Evolutionary conservation across 2,329 filamentous ascomycete species (phyloP), one percentile per base, ranked within the genome.

Genomic region (Exophiala bonariae): DNA sequence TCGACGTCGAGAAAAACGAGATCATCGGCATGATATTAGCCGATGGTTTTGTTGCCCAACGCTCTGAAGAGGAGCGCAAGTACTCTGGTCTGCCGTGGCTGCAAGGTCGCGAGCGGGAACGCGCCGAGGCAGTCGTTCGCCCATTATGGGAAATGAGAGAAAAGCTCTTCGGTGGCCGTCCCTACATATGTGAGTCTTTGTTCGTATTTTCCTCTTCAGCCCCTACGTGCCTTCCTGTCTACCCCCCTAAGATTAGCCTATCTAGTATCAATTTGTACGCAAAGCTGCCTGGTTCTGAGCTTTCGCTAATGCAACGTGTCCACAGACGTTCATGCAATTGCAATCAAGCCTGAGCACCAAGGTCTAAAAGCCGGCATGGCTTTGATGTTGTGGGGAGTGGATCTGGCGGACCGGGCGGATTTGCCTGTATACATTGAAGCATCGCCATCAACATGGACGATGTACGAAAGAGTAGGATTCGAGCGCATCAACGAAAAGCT

Each of bases 381-480:
- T 7, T 59, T 75, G 36, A 69, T 71, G 43, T 60, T 71, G 45
- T 72, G 66, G 58, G 71, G 68, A 6, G 34, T 49, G n/a, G 36
- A 45, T 10, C 6, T 46, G 18, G 62, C 66, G 45, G 61, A 70
- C 42, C 56, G 62, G 13, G 55, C 64, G 14, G 58, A 60, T 10
- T 50, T 75, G 30, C 72, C 73, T 3, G 60, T 75, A 4, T 76
- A 77, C 59, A 66, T 76, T 34, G 74, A 77, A 57, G 69, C 72
- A 1, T 75, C 72, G 0, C 68, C 64, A 3, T 64, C 66, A 3
- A 71, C 71, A 0, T 60, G 65, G 23, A 61, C 61, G 9, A 60
- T 77, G 18, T 77, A 77, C 58, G 62, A 67, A 44, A 74, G 69
- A 49, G 63, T 74, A 55, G 73, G 74, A 2, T 77, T 74, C 50